Evolutionary conservation across 225 moss, liverwort and hornwort genomes (phyloP).

Genomic region (Asterella californica): DNA sequence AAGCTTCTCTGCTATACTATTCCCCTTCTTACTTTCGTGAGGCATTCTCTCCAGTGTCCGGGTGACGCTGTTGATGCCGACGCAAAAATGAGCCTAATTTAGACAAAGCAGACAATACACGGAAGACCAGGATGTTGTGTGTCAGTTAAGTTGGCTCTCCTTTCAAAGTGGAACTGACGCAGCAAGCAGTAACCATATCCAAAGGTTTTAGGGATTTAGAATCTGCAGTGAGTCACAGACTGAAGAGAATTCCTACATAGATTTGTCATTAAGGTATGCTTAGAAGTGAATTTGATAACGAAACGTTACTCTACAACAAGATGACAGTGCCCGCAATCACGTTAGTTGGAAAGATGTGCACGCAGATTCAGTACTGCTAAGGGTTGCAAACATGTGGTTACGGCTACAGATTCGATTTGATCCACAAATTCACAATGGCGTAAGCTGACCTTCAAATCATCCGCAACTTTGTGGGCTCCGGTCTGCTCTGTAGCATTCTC

Average conservation of each 20-base stretch:
- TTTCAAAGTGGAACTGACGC: not conserved
- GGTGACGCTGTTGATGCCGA: conserved; percentile 64
- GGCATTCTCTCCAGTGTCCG: conserved; percentile 63
- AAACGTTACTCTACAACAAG: not conserved
- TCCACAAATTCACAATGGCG: not conserved
- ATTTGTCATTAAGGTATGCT: not conserved
- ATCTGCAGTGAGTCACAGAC: not conserved
- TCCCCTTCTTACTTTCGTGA: conserved; percentile 24
- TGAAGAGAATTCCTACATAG: not conserved
- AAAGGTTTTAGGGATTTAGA: not conserved
- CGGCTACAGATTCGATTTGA: not conserved
- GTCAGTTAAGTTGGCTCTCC: not conserved
- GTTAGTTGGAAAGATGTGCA: not conserved
- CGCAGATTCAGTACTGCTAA: not conserved
- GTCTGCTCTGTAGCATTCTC: conserved; percentile 22
- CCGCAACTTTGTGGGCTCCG: conserved; percentile 28
- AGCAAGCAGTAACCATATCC: not conserved
- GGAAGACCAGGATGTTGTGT: not conserved
- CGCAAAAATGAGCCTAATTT: conserved; percentile 47
- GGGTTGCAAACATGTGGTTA: not conserved
- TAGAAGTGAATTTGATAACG: not conserved
- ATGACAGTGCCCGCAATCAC: not conserved
- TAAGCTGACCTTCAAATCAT: conserved; percentile 43
- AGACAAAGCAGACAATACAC: not conserved
- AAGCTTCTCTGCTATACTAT: conserved; percentile 23